phyloP scores from a whole-genome alignment of 176 grass and related monocot genomes.

The Echinochloa phyllopogon region DNA sequence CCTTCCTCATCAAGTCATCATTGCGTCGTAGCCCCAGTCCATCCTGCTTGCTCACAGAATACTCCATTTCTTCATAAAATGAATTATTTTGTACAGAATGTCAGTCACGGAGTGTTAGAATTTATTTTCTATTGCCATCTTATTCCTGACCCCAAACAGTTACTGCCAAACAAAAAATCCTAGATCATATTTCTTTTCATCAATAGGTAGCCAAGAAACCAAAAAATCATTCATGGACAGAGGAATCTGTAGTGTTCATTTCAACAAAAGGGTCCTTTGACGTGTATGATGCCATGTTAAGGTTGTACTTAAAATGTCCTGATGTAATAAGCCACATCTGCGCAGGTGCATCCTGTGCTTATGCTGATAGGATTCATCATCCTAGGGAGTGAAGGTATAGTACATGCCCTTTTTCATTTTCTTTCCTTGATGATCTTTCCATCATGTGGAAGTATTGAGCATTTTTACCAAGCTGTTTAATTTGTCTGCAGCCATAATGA shows the following conservation, averaged over 20 bases:
- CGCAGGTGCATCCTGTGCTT: constrained; percentile 84
- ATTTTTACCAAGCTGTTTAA: constrained; percentile 29
- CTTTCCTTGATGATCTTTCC: constrained; percentile 4
- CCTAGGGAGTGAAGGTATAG: constrained; percentile 77
- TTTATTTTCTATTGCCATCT: background rate
- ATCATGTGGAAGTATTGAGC: background rate
- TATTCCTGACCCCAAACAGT: background rate
- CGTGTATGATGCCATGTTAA: background rate
- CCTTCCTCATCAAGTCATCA: background rate
- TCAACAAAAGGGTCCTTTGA: background rate
- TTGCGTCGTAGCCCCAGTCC: background rate
- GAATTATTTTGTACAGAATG: background rate
- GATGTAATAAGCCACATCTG: background rate
- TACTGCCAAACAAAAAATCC: background rate
- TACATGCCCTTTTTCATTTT: background rate
- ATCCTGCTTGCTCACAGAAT: background rate
- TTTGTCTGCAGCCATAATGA: constrained; percentile 75
- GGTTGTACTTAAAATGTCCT: background rate
- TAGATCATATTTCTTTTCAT: background rate
- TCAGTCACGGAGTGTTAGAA: background rate
- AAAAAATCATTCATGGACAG: background rate
- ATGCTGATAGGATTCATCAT: constrained; percentile 89
- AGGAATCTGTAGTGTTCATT: background rate
- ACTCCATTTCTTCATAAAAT: background rate
- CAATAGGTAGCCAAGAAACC: background rate